Evolutionary conservation across 1,284 basidiomycete species (phyloP), one percentile per base, ranked within the genome.

Genomic region (Rhizopogon hawkerae): DNA sequence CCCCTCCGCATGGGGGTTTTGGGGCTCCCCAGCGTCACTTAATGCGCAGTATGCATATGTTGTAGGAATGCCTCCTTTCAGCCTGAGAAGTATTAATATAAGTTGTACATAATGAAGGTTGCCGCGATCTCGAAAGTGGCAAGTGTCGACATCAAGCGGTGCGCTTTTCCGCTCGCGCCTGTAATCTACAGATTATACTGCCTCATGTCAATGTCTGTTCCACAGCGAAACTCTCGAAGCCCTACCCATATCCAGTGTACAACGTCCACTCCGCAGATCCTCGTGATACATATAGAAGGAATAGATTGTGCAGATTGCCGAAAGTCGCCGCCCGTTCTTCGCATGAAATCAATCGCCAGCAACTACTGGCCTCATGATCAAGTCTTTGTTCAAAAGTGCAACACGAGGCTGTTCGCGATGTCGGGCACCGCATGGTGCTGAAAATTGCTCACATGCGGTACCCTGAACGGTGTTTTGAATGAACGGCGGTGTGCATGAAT

Each of bases 401-500:
- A 8, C 16, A 11, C 13, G n/a, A 13, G 14, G 26, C 38, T 41
- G 24, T 10, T 41, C 14, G 8, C 7, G 9, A 6, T 18, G 7
- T 18, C 11, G 26, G 13, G 35, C 21, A 44, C 48, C 38, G 11
- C 35, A 49, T 54, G 37, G 26, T 45, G 35, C 35, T 24, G 5
- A 18, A n/a, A n/a, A 11, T 21, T 18, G 31, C 11, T 33, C 38
- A 33, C 35, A 46, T 38, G 44, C 53, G 57, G 56, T 44, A 35
- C 58, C 56, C 56, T 47, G 46, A n/a, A 44, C 47, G 55, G 46
- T 36, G 14, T 53, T 35, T 53, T 41, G 38, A 54, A 36, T 47
- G 6, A 49, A 54, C 41, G 14, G 35, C 33, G 34, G 38, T 24
- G 23, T 47, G 11, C 16, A 43, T 43, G 29, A 42, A 31, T 29